Evolutionary conservation across 768 basidiomycete genomes (phyloP), one percentile per base, ranked within the genome.

Genomic region (Termitomyces sp.): DNA sequence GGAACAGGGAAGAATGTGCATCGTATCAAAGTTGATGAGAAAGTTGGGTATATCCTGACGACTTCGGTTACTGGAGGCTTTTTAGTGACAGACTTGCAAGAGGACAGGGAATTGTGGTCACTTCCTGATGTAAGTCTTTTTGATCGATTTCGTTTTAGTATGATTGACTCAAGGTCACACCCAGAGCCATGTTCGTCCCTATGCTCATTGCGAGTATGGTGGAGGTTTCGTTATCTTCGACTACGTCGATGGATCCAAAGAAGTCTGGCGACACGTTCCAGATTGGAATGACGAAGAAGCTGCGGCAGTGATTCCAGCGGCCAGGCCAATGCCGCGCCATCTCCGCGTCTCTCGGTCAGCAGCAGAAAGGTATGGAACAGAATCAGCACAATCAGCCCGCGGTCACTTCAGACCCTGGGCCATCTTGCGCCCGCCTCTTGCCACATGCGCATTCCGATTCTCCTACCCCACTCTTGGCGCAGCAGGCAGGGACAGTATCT

Each of bases 21-120:
- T 68, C 82, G 88, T 7, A 83, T 91, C 71, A 92, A 92, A 69
- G 78, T 88, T 21, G 91, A 93, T 55, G 82, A 88, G 62, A 68
- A 74, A 32, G 75, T 73, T 10, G 80, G 82, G 3, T 74, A 86
- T 23, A 71, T 86, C 49, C 79, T 91, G 41, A 78, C 79, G 3
- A 89, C 88, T 0, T 73, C 73, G 42, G 66, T 67, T 6, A 56
- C 59, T 10, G 88, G 88, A 0, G 87, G 88, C 0, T 62, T 92
- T 9, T 59, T 63, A 0, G 88, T 91, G 0, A 74, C 74, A 9
- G 83, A 86, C 63, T 65, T 89, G 25, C 67, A 77, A 6, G 72
- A 67, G 1, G 77, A 78, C 41, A 55, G 67, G 3, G 54, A 78
- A 5, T 68, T 91, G n/a, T 92, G 89, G 90, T 69, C 71, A n/a